phyloP scores from a whole-genome alignment of 129 eudicot species.

The Saussurea involucrata region DNA sequence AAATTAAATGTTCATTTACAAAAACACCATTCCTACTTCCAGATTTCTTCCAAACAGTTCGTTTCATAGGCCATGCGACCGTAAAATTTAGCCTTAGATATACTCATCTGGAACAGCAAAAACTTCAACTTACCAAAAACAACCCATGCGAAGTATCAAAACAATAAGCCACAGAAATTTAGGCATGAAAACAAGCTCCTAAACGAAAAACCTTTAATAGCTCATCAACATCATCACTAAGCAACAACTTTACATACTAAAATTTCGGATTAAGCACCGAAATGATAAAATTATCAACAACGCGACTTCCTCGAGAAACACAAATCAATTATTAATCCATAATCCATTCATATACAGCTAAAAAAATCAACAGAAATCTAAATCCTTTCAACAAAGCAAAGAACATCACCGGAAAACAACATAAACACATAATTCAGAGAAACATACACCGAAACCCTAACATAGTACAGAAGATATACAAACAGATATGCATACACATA shows the following conservation, averaged over 20 bases:
- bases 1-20: background rate
- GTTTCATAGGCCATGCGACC: background rate
- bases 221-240: conserved; percentile 6
- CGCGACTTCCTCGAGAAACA: background rate
- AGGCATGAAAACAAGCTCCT: background rate
- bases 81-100: background rate
- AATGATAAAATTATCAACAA: background rate
- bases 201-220: background rate
- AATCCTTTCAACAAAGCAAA: background rate
- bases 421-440: conserved; percentile 3
- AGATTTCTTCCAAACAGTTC: background rate
- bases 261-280: background rate
- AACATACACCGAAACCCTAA: conserved; percentile 20
- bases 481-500: background rate
- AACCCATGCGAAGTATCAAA: background rate
- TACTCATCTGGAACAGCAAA: background rate
- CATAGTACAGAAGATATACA: background rate
- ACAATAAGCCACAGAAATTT: background rate
- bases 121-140: background rate
- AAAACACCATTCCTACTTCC: conserved; percentile 2
- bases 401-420: background rate
- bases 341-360: conserved; percentile 2
- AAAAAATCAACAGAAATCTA: background rate
- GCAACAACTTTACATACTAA: background rate
- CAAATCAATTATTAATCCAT: background rate